phyloP scores from a whole-genome alignment of 371 early-diverging fungal species.

The Smittium culicis region DNA sequence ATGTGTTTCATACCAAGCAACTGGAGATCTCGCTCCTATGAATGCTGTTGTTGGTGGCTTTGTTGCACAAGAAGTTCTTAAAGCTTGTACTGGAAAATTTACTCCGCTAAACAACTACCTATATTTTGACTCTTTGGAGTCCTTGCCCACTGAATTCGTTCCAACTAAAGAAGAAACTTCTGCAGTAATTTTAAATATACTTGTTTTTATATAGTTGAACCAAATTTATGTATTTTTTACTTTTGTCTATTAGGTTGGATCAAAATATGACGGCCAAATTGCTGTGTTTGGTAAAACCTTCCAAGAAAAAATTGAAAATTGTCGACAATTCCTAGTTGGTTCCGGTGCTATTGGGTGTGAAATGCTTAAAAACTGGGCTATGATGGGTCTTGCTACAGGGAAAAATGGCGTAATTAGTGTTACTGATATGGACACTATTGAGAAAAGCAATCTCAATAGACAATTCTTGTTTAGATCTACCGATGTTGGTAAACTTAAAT shows the following conservation, averaged over 20 bases:
- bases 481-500: constrained; percentile 92
- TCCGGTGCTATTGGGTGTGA: constrained; percentile 99
- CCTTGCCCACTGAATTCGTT: constrained; percentile 59
- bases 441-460: constrained; percentile 59
- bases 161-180: no score
- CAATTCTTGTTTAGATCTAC: constrained; percentile 59
- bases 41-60: constrained; percentile 96
- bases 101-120: constrained; percentile 89
- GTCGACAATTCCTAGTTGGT: constrained; percentile 94
- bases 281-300: constrained; percentile 90
- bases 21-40: constrained; percentile 91
- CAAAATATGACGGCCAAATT: constrained; percentile 89
- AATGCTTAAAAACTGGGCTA: constrained; percentile 99
- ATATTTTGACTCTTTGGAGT: constrained; percentile 97
- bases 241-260: constrained; percentile 31
- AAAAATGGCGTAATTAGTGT: constrained; percentile 71
- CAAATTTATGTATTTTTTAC: constrained; percentile 11
- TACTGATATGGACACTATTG: constrained; percentile 96
- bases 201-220: no score
- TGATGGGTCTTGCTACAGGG: constrained; percentile 95
- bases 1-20: constrained; percentile 72
- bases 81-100: constrained; percentile 94
- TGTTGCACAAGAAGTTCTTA: constrained; percentile 98
- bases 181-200: no score
- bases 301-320: constrained; percentile 75